These are phyloP conservation scores for Ettlia oleoabundans DNA, from an alignment of 139 green algal species.

Conservation along the genomic window DNA sequence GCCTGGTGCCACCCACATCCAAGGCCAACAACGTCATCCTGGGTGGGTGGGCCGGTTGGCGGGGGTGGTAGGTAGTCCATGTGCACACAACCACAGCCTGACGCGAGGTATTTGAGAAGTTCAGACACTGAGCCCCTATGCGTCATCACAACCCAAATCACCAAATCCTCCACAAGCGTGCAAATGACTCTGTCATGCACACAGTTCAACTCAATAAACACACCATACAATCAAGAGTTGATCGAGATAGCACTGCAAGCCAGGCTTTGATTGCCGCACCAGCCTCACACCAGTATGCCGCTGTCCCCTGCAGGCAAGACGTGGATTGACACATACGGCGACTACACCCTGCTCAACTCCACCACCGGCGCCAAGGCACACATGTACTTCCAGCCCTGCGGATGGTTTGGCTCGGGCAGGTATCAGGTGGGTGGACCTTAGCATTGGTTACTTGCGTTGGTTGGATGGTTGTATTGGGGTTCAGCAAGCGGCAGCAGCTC, in stretches of 20 bases:
- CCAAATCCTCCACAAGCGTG: no score
- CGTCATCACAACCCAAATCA: no score
- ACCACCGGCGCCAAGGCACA: conserved; percentile 76
- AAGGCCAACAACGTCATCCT: conserved; percentile 97
- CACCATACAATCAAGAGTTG: no score
- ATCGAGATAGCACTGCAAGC: no score
- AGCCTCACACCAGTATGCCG: not conserved
- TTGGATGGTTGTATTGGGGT: no score
- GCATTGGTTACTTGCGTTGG: no score
- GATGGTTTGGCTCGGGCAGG: conserved; percentile 89
- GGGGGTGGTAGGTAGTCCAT: conserved; percentile 63
- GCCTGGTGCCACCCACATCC: conserved; percentile 77
- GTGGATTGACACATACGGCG: conserved; percentile 93
- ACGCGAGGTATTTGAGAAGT: no score
- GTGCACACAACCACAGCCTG: conserved; percentile 44
- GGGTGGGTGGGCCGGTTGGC: conserved; percentile 80
- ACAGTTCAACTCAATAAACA: no score
- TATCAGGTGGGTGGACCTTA: conserved; percentile 70
- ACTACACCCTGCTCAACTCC: conserved; percentile 81
- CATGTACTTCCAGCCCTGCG: conserved; percentile 91
- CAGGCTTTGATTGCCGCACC: no score
- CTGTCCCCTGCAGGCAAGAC: conserved; percentile 83
- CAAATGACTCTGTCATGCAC: no score
- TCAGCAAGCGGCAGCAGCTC: no score
- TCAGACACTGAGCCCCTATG: no score